phyloP scores from a whole-genome alignment of 1,284 basidiomycete species.

The Cutaneotrichosporon cutaneum region DNA sequence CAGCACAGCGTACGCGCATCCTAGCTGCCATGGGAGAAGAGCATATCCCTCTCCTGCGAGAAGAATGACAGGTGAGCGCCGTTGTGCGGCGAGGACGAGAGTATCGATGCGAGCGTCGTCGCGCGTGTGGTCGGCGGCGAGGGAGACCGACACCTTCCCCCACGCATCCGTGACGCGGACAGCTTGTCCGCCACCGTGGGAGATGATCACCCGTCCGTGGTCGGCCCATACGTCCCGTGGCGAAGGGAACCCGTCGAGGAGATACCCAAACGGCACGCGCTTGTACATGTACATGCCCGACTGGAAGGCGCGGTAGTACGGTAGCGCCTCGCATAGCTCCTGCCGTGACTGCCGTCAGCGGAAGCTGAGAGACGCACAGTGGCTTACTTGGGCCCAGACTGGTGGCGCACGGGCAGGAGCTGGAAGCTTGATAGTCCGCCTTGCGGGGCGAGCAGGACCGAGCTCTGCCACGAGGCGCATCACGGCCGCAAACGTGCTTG shows the following conservation, averaged over 20 bases:
- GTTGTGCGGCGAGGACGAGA: constrained; percentile 32
- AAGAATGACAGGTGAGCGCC: constrained; percentile 36
- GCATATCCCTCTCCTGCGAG: constrained; percentile 45
- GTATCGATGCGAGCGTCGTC: constrained; percentile 39
- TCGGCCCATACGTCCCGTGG: constrained; percentile 47
- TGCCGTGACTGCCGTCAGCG: constrained; percentile 36
- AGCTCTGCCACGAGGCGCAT: constrained; percentile 28
- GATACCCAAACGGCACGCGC: constrained; percentile 43
- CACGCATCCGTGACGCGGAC: constrained; percentile 15
- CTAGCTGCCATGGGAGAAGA: constrained; percentile 38
- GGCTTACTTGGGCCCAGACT: constrained; percentile 46
- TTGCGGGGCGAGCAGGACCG: not conserved
- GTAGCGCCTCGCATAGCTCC: constrained; percentile 49
- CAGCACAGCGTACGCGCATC: constrained; percentile 40
- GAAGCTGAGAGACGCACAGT: not conserved
- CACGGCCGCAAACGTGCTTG: constrained; percentile 31
- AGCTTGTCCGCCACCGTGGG: constrained; percentile 37
- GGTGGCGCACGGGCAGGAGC: constrained; percentile 29
- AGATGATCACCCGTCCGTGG: constrained; percentile 42
- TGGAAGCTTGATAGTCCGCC: not conserved
- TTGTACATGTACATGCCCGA: constrained; percentile 45
- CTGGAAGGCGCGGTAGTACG: constrained; percentile 50
- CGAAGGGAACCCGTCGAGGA: constrained; percentile 44
- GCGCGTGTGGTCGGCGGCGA: constrained; percentile 39
- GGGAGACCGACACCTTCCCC: constrained; percentile 7